These are phyloP conservation scores for Biancaea sappan DNA, from an alignment of 306 rosid species.

Conservation along the genomic window DNA sequence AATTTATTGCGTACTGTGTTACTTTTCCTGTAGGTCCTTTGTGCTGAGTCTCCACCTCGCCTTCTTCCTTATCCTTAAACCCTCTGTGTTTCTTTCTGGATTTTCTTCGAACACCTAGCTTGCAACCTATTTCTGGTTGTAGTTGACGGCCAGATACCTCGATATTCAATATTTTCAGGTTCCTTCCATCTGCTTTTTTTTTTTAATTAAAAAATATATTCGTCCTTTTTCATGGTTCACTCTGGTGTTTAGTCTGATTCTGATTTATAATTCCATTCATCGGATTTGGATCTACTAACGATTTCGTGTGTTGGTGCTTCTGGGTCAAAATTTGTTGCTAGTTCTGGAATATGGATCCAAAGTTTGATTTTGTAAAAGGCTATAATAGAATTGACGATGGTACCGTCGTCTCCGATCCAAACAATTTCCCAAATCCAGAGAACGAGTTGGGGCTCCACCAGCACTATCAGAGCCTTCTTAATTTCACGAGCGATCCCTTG, in stretches of 20 bases:
- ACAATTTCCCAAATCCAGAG: conserved; percentile 2
- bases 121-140: background rate
- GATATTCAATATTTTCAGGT: background rate
- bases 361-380: conserved; percentile 10
- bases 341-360: conserved; percentile 41
- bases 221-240: background rate
- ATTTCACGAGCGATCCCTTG: background rate
- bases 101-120: background rate
- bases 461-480: background rate
- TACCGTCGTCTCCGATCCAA: background rate
- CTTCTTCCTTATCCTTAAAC: background rate
- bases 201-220: background rate
- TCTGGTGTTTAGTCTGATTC: background rate
- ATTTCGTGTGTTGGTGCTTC: background rate
- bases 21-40: no score
- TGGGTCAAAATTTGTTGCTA: background rate
- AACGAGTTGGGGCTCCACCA: conserved; percentile 3
- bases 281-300: background rate
- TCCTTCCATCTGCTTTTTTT: background rate
- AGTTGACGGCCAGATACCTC: background rate
- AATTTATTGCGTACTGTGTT: no score
- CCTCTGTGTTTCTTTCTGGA: background rate
- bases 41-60: no score
- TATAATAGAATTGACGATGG: conserved; percentile 18
- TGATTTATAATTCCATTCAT: background rate